These are phyloP conservation scores for Amesomyces nigricolor DNA, from an alignment of 2,329 filamentous ascomycete species.

Conservation along the genomic window DNA sequence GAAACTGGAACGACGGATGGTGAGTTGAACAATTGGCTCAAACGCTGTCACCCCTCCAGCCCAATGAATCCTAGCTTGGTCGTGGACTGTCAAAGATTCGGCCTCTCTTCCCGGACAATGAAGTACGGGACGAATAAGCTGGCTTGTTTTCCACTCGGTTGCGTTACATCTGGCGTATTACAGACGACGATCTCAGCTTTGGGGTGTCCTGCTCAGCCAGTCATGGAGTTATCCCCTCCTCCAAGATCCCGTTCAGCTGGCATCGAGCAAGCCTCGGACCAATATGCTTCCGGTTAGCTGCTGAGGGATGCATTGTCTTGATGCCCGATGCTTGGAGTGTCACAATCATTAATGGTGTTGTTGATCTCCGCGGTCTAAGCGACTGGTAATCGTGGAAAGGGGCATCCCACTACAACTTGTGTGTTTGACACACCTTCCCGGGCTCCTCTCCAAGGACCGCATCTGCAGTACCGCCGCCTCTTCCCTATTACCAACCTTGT, in stretches of 20 bases:
- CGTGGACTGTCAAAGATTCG: background rate
- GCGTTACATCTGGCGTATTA: background rate
- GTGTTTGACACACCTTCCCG: too few species aligned
- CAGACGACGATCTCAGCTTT: background rate
- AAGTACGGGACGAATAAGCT: background rate
- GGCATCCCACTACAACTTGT: too few species aligned
- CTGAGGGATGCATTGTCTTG: background rate
- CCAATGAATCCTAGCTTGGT: too few species aligned
- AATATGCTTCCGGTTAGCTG: background rate
- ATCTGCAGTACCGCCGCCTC: too few species aligned
- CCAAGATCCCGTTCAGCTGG: conserved; percentile 7
- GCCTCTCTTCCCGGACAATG: background rate
- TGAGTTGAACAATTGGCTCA: too few species aligned
- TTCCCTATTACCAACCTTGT: background rate
- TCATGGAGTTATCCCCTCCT: background rate
- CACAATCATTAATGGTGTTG: too few species aligned
- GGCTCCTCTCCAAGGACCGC: background rate
- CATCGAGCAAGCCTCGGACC: background rate
- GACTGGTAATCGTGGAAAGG: too few species aligned
- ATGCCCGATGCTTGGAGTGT: background rate
- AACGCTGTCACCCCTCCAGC: too few species aligned
- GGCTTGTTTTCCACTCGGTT: background rate
- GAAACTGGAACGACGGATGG: too few species aligned
- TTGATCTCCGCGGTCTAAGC: too few species aligned
- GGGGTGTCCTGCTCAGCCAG: background rate